Conservation (phyloP, 495 filamentous ascomycete genomes). For the Sporormia fimetaria region DNA sequence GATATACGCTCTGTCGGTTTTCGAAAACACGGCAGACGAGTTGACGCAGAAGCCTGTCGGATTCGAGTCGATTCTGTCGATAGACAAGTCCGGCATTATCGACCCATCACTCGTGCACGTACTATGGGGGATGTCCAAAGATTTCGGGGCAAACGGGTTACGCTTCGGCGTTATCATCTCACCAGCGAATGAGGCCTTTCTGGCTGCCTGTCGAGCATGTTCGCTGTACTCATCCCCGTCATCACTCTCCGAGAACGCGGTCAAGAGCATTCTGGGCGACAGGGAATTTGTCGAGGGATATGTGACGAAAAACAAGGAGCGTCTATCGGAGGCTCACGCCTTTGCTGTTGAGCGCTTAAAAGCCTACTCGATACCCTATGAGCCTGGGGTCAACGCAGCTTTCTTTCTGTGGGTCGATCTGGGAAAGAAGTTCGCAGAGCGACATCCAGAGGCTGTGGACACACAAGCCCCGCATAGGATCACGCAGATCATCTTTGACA, state of each 20-base stretch:
- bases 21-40: constrained; percentile 22
- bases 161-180: constrained; percentile 45
- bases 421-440: constrained; percentile 21
- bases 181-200: constrained; percentile 35
- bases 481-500: constrained; percentile 32
- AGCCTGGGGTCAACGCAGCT: constrained; percentile 38
- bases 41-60: not conserved
- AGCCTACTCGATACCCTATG: constrained; percentile 35
- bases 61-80: constrained; percentile 45
- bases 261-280: constrained; percentile 39
- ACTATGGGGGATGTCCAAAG: constrained; percentile 51
- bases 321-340: constrained; percentile 33
- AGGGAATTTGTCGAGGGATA: constrained; percentile 38
- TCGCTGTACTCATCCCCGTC: constrained; percentile 40
- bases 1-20: constrained; percentile 46
- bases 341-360: constrained; percentile 33
- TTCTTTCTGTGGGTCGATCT: constrained; percentile 54
- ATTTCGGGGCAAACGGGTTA: constrained; percentile 47
- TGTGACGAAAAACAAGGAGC: constrained; percentile 33
- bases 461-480: constrained; percentile 18
- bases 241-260: constrained; percentile 37
- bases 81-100: constrained; percentile 40
- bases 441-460: not conserved
- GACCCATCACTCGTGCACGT: constrained; percentile 44
- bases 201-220: constrained; percentile 32